phyloP scores from a whole-genome alignment of 306 rosid species.

The Gastrolobium villosum region DNA sequence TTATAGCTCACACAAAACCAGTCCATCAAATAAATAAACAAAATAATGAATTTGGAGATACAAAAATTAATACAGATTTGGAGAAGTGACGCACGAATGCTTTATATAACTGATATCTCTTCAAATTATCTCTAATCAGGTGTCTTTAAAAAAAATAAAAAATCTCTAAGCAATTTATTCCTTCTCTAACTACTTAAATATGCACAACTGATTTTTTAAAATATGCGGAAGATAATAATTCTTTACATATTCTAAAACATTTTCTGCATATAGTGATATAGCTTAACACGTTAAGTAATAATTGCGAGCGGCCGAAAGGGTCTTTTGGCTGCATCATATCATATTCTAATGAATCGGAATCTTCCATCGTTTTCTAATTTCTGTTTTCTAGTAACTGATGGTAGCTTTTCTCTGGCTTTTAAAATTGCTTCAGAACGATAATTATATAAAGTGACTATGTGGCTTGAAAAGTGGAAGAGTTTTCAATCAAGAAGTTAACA shows the following conservation, averaged over 20 bases:
- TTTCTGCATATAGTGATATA: not conserved
- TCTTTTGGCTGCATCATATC: constrained; percentile 3
- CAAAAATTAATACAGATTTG: too few relatives aligned
- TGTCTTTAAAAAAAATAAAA: too few relatives aligned
- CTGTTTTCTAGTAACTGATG: constrained; percentile 1
- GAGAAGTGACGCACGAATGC: too few relatives aligned
- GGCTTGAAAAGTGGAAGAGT: constrained; percentile 32
- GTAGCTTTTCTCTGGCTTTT: not conserved
- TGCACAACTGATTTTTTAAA: too few relatives aligned
- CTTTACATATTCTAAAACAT: not conserved
- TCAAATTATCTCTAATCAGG: too few relatives aligned
- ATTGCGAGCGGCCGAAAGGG: constrained; percentile 8
- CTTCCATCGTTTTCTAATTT: not conserved
- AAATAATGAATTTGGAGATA: too few relatives aligned
- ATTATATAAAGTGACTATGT: not conserved
- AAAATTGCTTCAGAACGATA: constrained; percentile 23
- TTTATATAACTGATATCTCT: too few relatives aligned
- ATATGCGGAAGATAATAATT: not conserved
- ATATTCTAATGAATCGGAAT: constrained; percentile 15
- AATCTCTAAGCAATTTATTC: too few relatives aligned
- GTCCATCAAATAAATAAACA: too few relatives aligned
- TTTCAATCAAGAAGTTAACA: constrained; percentile 4
- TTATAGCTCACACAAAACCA: too few relatives aligned
- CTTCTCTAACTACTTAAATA: too few relatives aligned
- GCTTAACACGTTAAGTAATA: constrained; percentile 5